These are phyloP conservation scores for Penicillium lagena DNA, from an alignment of 495 filamentous ascomycete species.

Conservation along the genomic window DNA sequence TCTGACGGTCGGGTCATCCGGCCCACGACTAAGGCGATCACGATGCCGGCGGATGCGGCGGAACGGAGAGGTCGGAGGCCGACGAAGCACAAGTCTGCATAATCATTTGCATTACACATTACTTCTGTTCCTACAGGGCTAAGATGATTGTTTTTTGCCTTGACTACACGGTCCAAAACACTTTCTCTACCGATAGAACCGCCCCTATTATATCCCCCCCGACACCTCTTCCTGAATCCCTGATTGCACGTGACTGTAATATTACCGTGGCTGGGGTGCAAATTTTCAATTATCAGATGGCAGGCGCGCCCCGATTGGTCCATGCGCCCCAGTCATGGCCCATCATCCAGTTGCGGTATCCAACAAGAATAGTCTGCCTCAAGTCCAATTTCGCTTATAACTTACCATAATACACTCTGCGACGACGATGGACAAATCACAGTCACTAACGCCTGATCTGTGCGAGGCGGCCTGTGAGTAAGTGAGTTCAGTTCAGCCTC, in stretches of 20 bases:
- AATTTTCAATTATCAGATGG: conserved; percentile 21
- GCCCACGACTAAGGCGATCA: neutral
- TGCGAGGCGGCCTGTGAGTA: no score
- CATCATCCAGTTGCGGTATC: conserved; percentile 12
- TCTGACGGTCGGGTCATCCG: conserved; percentile 3
- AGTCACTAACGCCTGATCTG: neutral
- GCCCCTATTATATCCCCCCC: no score
- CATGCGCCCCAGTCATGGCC: conserved; percentile 4
- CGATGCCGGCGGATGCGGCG: conserved; percentile 24
- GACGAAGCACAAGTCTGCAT: conserved; percentile 16
- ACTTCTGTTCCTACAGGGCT: no score
- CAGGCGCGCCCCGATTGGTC: conserved; percentile 11
- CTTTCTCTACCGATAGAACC: no score
- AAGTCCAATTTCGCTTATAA: conserved; percentile 31
- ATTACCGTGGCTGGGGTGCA: neutral
- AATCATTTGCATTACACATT: no score
- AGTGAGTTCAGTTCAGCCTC: no score
- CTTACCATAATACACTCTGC: neutral
- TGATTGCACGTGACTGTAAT: no score
- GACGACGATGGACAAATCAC: no score
- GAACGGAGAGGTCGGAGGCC: conserved; percentile 26
- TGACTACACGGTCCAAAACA: no score
- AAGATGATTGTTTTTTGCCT: no score
- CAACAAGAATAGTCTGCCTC: conserved; percentile 25
- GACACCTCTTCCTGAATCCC: no score